phyloP scores from a whole-genome alignment of 2,329 filamentous ascomycete genomes.

The Nemania bipapillata region DNA sequence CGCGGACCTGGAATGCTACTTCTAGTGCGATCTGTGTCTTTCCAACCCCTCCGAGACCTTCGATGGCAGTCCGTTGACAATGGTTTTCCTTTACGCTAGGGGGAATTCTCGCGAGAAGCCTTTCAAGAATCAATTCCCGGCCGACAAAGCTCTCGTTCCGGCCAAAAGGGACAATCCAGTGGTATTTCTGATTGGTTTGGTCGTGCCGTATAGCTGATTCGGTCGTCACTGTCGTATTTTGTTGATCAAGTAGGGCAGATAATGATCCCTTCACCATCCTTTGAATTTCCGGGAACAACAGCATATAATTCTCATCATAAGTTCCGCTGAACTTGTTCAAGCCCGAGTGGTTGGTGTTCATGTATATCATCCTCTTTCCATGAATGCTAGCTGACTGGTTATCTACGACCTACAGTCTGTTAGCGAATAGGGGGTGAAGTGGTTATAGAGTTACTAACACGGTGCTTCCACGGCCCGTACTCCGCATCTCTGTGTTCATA shows the following conservation, averaged over 20 bases:
- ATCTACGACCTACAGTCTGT: neutral
- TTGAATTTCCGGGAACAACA: neutral
- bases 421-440: neutral
- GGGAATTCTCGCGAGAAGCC: conserved; percentile 27
- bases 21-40: conserved; percentile 32
- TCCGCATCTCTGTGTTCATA: neutral
- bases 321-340: neutral
- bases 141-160: conserved; percentile 39
- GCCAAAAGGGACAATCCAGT: conserved; percentile 34
- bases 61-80: conserved; percentile 46
- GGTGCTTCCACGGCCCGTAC: neutral
- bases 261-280: neutral
- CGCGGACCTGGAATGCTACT: conserved; percentile 11
- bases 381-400: neutral
- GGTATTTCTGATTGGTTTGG: neutral
- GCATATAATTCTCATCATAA: neutral
- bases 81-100: conserved; percentile 29
- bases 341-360: neutral
- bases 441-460: neutral
- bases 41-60: conserved; percentile 27
- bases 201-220: neutral
- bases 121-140: conserved; percentile 24
- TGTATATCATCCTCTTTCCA: neutral
- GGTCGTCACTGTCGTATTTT: neutral
- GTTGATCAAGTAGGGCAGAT: neutral